Evolutionary conservation across 2,329 filamentous ascomycete species (phyloP), one percentile per base, ranked within the genome.

Genomic region (Mariannaea sp.): DNA sequence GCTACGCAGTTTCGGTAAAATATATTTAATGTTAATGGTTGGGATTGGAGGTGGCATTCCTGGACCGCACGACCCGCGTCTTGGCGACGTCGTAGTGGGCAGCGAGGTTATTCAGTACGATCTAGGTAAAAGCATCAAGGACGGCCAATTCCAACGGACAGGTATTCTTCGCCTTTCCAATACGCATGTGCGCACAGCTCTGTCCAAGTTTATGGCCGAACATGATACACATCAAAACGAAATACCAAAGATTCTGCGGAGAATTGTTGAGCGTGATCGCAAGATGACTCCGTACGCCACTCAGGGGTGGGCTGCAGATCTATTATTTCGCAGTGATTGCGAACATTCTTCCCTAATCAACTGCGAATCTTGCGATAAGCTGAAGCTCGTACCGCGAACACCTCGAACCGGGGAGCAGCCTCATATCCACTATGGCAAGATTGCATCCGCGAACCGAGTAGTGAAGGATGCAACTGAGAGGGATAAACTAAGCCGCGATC

Each of bases 391-490:
- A 13, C 8, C 17, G 2, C 17, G 33, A 22, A 5, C 35, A 19
- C 16, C 5, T 12, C 12, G 12, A 13, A 6, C 27, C n/a, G 16
- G 8, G 12, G 10, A 17, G 12, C 20, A 14, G 3, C 32, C 24
- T 16, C 2, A 5, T 12, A 35, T 53, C 2, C 58, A 66, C 17
- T 60, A 60, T 14, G 58, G 65, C 2, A 17, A 46, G 0, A 55
- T 66, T 36, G 65, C 65, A 1, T 71, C 69, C 0, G 71, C 61
- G 1, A 68, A 73, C 33, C 52, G 56, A 3, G 65, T 76, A 1
- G 70, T 76, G 46, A 72, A 71, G 29, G 53, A 69, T 19, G 67
- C 62, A 1, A n/a, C 17, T 2, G 51, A 58, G 4, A 60, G 74
- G 19, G 70, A 75, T 42, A 7, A 45, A 2, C 45, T 72, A 20